Evolutionary conservation across 345 rosid species (phyloP).

Genomic region (Rhizophora mangle): DNA sequence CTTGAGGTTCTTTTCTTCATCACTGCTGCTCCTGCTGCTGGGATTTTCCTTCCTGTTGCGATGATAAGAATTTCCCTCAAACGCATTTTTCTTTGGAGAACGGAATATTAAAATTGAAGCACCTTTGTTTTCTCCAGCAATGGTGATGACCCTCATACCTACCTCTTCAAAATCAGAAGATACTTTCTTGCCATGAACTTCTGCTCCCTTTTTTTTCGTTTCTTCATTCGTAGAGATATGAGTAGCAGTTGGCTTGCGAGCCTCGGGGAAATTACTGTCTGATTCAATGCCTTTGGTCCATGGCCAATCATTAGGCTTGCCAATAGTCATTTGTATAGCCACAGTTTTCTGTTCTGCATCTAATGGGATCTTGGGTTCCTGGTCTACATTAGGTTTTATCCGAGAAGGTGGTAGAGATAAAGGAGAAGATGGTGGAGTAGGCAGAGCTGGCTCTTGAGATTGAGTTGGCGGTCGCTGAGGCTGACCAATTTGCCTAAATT

Average conservation of each 20-base stretch:
- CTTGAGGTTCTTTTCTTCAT: constrained; percentile 34
- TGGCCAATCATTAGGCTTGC: too few species aligned
- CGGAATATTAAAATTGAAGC: constrained; percentile 64
- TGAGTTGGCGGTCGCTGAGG: constrained; percentile 4
- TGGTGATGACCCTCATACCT: constrained; percentile 57
- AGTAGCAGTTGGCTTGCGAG: constrained; percentile 18
- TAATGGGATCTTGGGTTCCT: neutral
- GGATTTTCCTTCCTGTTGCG: constrained; percentile 11
- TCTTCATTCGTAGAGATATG: constrained; percentile 19
- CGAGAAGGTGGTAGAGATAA: constrained; percentile 62
- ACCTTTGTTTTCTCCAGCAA: constrained; percentile 90
- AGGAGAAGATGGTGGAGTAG: constrained; percentile 67
- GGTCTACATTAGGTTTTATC: constrained; percentile 33
- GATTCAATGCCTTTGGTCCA: too few species aligned
- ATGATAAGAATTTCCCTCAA: constrained; percentile 22
- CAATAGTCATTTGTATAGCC: too few species aligned
- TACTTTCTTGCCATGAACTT: constrained; percentile 31
- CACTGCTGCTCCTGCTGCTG: constrained; percentile 31
- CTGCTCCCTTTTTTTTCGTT: constrained; percentile 14
- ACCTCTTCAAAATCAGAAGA: constrained; percentile 39
- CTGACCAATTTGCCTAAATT: too few species aligned
- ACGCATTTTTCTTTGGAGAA: constrained; percentile 38
- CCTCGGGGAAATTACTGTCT: too few species aligned
- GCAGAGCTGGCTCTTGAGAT: constrained; percentile 17
- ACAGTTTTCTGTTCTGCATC: too few species aligned